Percentiles rank a stretch among this genome's conserved stretches.
These are phyloP conservation scores for Hymenoscyphus repandus DNA, from an alignment of 2,329 filamentous ascomycete genomes.

Conservation along the genomic window DNA sequence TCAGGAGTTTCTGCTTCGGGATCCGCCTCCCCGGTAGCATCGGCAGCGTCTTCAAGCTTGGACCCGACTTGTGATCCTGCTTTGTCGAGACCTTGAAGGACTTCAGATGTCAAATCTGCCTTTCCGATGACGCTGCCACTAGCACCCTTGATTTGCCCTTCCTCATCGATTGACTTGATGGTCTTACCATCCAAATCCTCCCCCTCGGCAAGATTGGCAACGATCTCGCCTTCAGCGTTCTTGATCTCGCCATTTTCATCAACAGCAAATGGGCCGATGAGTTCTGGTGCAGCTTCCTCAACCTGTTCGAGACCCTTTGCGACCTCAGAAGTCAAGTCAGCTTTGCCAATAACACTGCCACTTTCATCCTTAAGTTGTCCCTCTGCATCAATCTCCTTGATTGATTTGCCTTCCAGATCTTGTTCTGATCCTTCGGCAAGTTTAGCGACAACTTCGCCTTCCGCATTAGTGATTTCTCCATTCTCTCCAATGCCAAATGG, in stretches of 20 bases:
- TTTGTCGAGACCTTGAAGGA: slow-evolving; percentile 29
- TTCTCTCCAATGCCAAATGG: slow-evolving; percentile 44
- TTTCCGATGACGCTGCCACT: slow-evolving; percentile 61
- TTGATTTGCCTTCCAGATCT: slow-evolving; percentile 51
- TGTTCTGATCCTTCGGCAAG: slow-evolving; percentile 50
- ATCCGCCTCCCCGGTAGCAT: background rate
- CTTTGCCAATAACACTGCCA: slow-evolving; percentile 21
- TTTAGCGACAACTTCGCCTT: slow-evolving; percentile 43
- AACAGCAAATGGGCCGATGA: slow-evolving; percentile 42
- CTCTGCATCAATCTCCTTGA: slow-evolving; percentile 57
- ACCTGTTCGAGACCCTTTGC: background rate
- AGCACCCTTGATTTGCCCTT: slow-evolving; percentile 69
- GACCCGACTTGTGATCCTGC: background rate
- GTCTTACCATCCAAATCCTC: slow-evolving; percentile 44
- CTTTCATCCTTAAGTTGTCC: slow-evolving; percentile 52
- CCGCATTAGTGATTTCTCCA: slow-evolving; percentile 37
- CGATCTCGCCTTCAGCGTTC: slow-evolving; percentile 26
- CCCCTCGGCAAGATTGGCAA: slow-evolving; percentile 39
- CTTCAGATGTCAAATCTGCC: slow-evolving; percentile 45
- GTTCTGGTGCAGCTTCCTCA: slow-evolving; percentile 13
- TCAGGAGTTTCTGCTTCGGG: slow-evolving; percentile 9
- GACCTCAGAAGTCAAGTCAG: slow-evolving; percentile 32
- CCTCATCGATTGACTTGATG: slow-evolving; percentile 46
- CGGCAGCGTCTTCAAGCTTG: background rate
- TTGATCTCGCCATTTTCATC: slow-evolving; percentile 40